phyloP scores from a whole-genome alignment of 2,329 filamentous ascomycete species.

The Nakataea oryzae region DNA sequence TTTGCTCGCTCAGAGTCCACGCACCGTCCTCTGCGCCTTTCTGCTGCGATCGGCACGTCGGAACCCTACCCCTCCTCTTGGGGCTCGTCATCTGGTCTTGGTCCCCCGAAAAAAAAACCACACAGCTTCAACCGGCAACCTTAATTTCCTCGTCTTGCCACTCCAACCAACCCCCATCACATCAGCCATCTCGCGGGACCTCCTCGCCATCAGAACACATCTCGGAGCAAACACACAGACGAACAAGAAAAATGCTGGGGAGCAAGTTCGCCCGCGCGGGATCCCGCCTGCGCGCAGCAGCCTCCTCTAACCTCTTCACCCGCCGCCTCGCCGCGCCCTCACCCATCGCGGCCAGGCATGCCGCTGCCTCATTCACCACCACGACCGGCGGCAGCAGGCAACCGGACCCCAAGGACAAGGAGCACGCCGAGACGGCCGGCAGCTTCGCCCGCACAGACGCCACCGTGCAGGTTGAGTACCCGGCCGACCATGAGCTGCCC shows the following conservation, averaged over 20 bases:
- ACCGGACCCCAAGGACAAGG: conserved; percentile 1
- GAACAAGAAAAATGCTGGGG: background rate
- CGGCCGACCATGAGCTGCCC: conserved; percentile 63
- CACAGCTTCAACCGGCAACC: background rate
- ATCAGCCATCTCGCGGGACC: background rate
- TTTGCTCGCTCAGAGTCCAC: background rate
- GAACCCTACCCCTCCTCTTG: background rate
- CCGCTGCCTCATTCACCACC: background rate
- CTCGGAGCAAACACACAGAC: background rate
- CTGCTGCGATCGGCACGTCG: background rate
- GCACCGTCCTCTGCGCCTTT: background rate
- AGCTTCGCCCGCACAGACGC: conserved; percentile 32
- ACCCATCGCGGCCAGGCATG: background rate
- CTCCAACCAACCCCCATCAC: background rate
- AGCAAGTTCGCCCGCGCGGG: background rate
- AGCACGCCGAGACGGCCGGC: conserved; percentile 2
- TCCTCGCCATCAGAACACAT: background rate
- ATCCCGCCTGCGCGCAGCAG: background rate
- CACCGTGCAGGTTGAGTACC: conserved; percentile 68
- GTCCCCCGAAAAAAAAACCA: background rate
- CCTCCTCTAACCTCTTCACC: background rate
- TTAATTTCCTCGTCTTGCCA: background rate
- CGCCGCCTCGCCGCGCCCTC: background rate
- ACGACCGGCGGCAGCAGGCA: background rate
- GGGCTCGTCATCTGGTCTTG: background rate